Evolutionary conservation across 1,284 basidiomycete genomes (phyloP), one percentile per base, ranked within the genome.

Genomic region (Tremellales sp.): DNA sequence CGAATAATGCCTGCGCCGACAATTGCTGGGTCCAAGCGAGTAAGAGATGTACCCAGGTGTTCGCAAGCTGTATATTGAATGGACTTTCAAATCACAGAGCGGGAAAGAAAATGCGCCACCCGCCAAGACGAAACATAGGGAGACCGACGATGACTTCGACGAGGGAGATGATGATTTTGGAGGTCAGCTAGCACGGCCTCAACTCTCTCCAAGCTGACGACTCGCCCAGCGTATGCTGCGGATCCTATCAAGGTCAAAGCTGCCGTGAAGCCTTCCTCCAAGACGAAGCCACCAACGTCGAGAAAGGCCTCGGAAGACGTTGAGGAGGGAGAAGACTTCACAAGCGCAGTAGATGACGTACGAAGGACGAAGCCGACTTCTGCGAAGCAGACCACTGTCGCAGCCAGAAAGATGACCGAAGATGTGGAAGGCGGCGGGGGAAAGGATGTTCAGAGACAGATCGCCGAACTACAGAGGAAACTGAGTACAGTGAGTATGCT

Each of bases 81-180:
- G n/a, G n/a, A n/a, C n/a, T n/a, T n/a, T 16, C 34, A 9, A 10
- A 10, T 9, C 18, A 25, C 33, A 57, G 52, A 29, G 22, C 22
- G 58, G 55, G 10, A 60, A 60, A 42, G 58, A 60, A 52, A 60
- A 58, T 44, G 58, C 53, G 5, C 47, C 54, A 19, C 51, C 56
- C n/a, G 35, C 21, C 3, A 46, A 42, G 28, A 28, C 40, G 14
- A 40, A 43, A 22, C 8, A 9, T 36, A 16, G 19, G 16, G 43
- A 36, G 18, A 18, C 21, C 10, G 50, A 46, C 3, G 51, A 45
- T 12, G 39, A 39, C 19, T 39, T 39, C 22, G 37, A 43, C 18
- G 32, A 16, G 19, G 50, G 28, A n/a, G 51, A 29, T 10, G 40
- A 47, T 10, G 21, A 18, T 14, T 39, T 40, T n/a, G 46, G 24